Evolutionary conservation across 2,329 filamentous ascomycete genomes (phyloP).

Genomic region (Amauroascus verrucosus): DNA sequence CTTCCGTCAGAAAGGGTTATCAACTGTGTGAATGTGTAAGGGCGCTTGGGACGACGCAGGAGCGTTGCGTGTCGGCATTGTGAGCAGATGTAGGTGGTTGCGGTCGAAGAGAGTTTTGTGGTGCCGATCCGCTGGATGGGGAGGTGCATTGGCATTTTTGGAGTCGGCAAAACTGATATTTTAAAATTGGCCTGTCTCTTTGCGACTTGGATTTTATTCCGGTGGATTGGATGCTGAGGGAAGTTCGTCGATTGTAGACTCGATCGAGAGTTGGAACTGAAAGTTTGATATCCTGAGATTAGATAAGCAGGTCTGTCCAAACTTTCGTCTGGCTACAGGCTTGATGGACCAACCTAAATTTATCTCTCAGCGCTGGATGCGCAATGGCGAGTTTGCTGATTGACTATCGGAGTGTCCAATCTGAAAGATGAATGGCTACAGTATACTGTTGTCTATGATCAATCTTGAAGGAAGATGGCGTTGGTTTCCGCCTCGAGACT

Average conservation of each 20-base stretch:
- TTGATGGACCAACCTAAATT: too few species aligned
- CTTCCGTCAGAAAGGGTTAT: slow-evolving; percentile 85
- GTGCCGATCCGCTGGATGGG: slow-evolving; percentile 27
- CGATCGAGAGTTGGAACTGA: too few species aligned
- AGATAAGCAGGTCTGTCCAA: slow-evolving; percentile 9
- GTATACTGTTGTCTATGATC: neutral
- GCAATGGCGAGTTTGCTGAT: neutral
- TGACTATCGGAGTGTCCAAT: neutral
- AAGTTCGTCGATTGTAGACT: too few species aligned
- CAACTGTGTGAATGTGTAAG: slow-evolving; percentile 96
- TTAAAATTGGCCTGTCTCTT: neutral
- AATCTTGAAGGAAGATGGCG: slow-evolving; percentile 14
- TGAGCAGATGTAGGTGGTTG: slow-evolving; percentile 36
- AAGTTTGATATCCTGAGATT: neutral
- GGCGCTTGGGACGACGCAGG: slow-evolving; percentile 74
- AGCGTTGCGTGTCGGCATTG: slow-evolving; percentile 76
- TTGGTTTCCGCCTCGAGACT: slow-evolving; percentile 9
- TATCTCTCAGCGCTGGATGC: neutral
- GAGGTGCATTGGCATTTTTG: slow-evolving; percentile 29
- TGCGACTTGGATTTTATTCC: neutral
- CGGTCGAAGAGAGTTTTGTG: slow-evolving; percentile 11
- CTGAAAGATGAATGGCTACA: slow-evolving; percentile 6
- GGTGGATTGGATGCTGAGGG: neutral
- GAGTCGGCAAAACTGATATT: neutral
- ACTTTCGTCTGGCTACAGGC: neutral